Conservation (phyloP, 257 asterid genomes). For the Solanum lignicaule region DNA sequence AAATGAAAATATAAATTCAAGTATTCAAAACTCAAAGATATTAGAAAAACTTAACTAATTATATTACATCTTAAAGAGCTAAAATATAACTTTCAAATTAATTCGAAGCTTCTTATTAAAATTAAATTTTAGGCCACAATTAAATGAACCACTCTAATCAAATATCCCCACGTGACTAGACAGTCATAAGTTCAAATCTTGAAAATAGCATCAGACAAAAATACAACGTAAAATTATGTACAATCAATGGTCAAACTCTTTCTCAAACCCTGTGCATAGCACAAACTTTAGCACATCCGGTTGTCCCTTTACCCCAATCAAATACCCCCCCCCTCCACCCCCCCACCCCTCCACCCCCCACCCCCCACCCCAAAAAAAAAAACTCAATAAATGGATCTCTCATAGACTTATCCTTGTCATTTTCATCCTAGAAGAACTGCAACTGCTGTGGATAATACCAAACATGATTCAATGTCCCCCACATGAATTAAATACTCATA, state of each 20-base stretch:
- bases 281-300: accelerated
- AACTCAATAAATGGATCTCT: too few species aligned
- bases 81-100: neutral
- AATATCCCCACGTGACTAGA: too few species aligned
- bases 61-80: neutral
- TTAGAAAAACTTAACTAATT: too few species aligned
- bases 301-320: too few species aligned
- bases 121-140: neutral
- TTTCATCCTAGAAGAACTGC: neutral
- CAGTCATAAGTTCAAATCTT: too few species aligned
- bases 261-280: too few species aligned
- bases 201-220: accelerated
- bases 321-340: too few species aligned
- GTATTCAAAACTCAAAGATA: too few species aligned
- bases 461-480: neutral
- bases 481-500: neutral
- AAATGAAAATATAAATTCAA: too few species aligned
- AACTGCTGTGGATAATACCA: neutral
- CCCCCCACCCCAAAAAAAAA: too few species aligned
- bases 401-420: neutral
- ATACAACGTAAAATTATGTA: accelerated
- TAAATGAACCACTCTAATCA: neutral
- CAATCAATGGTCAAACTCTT: accelerated
- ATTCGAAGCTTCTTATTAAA: neutral
- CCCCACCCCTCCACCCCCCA: too few species aligned